Evolutionary conservation across 2,329 filamentous ascomycete genomes (phyloP).

Genomic region (Monosporascus sp.): DNA sequence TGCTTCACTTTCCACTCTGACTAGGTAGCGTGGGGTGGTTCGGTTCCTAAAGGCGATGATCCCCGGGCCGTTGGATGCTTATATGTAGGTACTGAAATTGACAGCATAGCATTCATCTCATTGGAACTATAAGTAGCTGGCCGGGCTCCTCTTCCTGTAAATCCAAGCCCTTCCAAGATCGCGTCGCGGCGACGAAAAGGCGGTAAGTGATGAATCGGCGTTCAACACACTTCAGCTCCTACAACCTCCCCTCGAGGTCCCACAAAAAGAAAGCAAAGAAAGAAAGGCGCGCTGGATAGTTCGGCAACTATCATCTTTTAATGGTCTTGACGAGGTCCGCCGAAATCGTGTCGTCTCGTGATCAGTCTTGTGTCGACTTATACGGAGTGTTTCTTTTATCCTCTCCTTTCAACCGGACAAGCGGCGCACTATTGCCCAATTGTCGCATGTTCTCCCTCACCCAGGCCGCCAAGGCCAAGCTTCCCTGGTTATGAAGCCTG

Average conservation of each 20-base stretch:
- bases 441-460: too few species aligned
- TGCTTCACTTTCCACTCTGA: too few species aligned
- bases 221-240: background rate
- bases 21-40: too few species aligned
- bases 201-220: background rate
- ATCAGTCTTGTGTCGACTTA: background rate
- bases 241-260: background rate
- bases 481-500: too few species aligned
- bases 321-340: background rate
- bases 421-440: too few species aligned
- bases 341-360: too few species aligned
- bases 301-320: background rate
- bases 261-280: background rate
- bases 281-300: background rate
- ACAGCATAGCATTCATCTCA: too few species aligned
- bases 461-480: too few species aligned
- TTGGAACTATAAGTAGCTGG: background rate
- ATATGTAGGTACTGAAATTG: too few species aligned
- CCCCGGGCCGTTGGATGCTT: too few species aligned
- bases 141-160: background rate
- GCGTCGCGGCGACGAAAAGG: background rate
- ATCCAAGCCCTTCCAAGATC: background rate
- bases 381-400: slow-evolving; percentile 1
- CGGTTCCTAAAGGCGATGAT: too few species aligned
- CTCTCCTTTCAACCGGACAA: too few species aligned